These are phyloP conservation scores for Scleromitrula shiraiana DNA, from an alignment of 2,329 filamentous ascomycete species.

Conservation along the genomic window DNA sequence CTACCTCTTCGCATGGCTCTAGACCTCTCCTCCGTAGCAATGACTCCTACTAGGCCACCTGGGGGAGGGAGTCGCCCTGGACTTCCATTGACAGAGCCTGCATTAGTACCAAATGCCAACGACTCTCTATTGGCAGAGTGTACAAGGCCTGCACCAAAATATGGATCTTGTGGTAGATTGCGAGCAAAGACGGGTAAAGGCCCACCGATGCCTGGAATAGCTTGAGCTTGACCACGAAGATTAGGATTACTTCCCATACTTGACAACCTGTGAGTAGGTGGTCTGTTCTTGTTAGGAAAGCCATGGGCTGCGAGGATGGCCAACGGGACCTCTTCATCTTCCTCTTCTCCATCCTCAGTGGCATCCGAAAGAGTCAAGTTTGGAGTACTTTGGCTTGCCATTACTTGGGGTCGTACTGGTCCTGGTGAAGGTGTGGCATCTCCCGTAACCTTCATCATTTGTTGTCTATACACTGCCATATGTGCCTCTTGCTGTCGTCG, in stretches of 20 bases:
- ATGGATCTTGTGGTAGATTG: slow-evolving; percentile 76
- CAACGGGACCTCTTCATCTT: slow-evolving; percentile 81
- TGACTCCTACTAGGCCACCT: slow-evolving; percentile 79
- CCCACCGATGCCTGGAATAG: slow-evolving; percentile 41
- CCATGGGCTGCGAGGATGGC: slow-evolving; percentile 84
- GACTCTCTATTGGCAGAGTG: slow-evolving; percentile 67
- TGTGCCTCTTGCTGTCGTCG: slow-evolving; percentile 84
- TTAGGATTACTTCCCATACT: slow-evolving; percentile 63
- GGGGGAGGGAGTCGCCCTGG: slow-evolving; percentile 42
- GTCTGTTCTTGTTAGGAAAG: slow-evolving; percentile 71
- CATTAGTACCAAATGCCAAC: slow-evolving; percentile 57
- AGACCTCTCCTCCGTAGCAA: slow-evolving; percentile 75
- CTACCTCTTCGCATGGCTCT: slow-evolving; percentile 71
- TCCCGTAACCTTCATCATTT: slow-evolving; percentile 95
- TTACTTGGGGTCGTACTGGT: slow-evolving; percentile 42
- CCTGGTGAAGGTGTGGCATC: slow-evolving; percentile 45
- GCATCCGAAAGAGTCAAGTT: slow-evolving; percentile 39
- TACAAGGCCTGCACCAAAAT: slow-evolving; percentile 69
- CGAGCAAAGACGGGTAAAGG: slow-evolving; percentile 73
- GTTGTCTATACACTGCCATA: slow-evolving; percentile 81
- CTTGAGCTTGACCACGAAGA: slow-evolving; percentile 50
- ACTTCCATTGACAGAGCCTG: slow-evolving; percentile 35
- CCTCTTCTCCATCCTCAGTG: slow-evolving; percentile 52
- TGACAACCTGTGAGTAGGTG: slow-evolving; percentile 49
- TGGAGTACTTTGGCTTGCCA: slow-evolving; percentile 54